Evolutionary conservation across 805 yeast species (phyloP), one percentile per base, ranked within the genome.

Genomic region (Candida argentea): DNA sequence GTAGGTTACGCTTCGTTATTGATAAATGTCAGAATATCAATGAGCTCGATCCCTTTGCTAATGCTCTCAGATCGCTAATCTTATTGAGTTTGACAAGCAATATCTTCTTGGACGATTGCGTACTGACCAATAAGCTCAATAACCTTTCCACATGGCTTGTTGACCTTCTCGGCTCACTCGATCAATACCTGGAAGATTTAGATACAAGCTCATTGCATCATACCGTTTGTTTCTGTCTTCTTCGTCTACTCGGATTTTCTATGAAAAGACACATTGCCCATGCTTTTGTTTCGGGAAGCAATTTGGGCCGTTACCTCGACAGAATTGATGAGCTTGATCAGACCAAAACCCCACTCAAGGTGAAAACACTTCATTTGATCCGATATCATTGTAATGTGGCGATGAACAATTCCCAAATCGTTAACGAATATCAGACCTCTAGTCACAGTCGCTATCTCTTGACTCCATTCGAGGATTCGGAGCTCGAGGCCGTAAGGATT

Each of bases 1-100:
- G 56, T 26, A 54, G 48, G 33, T 26, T 58, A 5, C 56, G 60
- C 52, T 55, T 50, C 28, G 35, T 57, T 4, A 31, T 48, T 15
- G 11, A 29, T 5, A n/a, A n/a, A n/a, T n/a, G n/a, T n/a, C 35
- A 44, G 2, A 20, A 32, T 8, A 29, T 24, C 19, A 38, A 32
- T 22, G 16, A 22, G 14, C 24, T 13, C 14, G 30, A 6, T 29
- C 27, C 22, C 11, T 30, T 38, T 5, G 16, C 37, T 4, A 52
- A 46, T 24, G 40, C 43, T 30, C 37, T 57, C 17, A 49, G 46
- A 29, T 46, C 63, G 5, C 37, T 57, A 4, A 30, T 58, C 18
- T 32, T 61, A 3, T 32, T 58, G 13, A 60, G 48, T 26, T 34
- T 50, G 20, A 42, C 56, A 7, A 44, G 51, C 29, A 55, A 55